phyloP scores from a whole-genome alignment of 371 early-diverging fungal genomes.

The Cokeromyces recurvatus region DNA sequence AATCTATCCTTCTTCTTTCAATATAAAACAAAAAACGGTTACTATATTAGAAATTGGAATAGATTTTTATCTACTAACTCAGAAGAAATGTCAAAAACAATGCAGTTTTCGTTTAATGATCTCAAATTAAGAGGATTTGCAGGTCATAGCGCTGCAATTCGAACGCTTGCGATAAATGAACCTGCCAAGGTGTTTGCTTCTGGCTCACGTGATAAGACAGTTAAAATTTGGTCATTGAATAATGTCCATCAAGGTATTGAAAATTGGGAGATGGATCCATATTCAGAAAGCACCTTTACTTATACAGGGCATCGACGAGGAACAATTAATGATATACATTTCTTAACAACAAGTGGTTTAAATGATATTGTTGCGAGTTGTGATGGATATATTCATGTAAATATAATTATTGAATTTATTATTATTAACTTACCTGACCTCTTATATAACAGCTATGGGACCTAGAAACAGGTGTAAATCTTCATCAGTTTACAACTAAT shows the following conservation, averaged over 20 bases:
- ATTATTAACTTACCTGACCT: too few species aligned
- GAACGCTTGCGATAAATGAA: constrained; percentile 55
- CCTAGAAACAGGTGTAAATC: constrained; percentile 50
- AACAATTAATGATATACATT: constrained; percentile 50
- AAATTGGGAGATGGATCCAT: constrained; percentile 49
- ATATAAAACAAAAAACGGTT: too few species aligned
- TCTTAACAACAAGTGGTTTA: constrained; percentile 42
- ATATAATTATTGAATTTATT: too few species aligned
- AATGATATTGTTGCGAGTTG: constrained; percentile 60
- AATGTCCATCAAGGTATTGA: constrained; percentile 56
- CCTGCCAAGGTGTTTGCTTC: constrained; percentile 55
- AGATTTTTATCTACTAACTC: constrained; percentile 63
- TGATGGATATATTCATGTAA: constrained; percentile 66
- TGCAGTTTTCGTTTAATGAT: constrained; percentile 69
- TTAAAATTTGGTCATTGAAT: constrained; percentile 68
- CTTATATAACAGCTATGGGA: constrained; percentile 56
- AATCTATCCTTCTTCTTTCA: too few species aligned
- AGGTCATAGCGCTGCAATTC: constrained; percentile 52
- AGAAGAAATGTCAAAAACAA: constrained; percentile 67
- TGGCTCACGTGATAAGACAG: constrained; percentile 62
- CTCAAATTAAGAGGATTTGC: constrained; percentile 58
- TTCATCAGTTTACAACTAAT: constrained; percentile 51
- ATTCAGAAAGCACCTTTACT: constrained; percentile 52
- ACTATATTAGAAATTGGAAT: constrained; percentile 72
- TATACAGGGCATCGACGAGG: constrained; percentile 59